Conservation (phyloP, 768 basidiomycete genomes). For the Mycena indigotica region DNA sequence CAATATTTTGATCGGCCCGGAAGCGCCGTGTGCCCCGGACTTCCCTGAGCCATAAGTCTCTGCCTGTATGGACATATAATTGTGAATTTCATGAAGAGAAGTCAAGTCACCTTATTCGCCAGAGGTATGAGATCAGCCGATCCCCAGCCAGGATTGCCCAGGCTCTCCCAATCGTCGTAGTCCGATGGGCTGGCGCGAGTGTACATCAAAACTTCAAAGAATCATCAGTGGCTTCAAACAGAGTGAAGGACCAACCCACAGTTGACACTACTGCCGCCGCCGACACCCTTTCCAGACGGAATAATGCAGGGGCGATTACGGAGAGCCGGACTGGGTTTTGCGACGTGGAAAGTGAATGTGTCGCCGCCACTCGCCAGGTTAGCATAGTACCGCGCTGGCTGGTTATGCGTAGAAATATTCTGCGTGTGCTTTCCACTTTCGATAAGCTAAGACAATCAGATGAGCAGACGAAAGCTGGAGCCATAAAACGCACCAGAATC, state of each 20-base stretch:
- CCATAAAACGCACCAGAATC: slow-evolving; percentile 48
- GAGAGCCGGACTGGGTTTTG: slow-evolving; percentile 43
- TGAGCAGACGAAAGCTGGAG: not conserved
- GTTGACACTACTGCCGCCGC: slow-evolving; percentile 66
- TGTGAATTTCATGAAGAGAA: not conserved
- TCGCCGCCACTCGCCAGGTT: slow-evolving; percentile 40
- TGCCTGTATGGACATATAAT: slow-evolving; percentile 32
- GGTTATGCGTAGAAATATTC: slow-evolving; percentile 48
- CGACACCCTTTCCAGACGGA: slow-evolving; percentile 52
- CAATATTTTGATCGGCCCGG: slow-evolving; percentile 55
- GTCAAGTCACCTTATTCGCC: slow-evolving; percentile 49
- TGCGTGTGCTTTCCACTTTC: slow-evolving; percentile 59
- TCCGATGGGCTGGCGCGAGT: slow-evolving; percentile 63
- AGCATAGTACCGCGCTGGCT: slow-evolving; percentile 53
- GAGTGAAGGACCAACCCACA: slow-evolving; percentile 43
- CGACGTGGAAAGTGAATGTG: slow-evolving; percentile 48
- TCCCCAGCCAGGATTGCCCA: slow-evolving; percentile 63
- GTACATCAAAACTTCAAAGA: slow-evolving; percentile 50
- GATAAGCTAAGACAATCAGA: slow-evolving; percentile 52
- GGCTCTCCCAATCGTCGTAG: slow-evolving; percentile 62
- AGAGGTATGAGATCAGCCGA: slow-evolving; percentile 59
- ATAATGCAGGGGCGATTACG: slow-evolving; percentile 48
- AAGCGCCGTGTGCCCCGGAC: slow-evolving; percentile 46
- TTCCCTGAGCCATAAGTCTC: slow-evolving; percentile 35
- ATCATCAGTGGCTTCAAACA: not conserved